Conservation (phyloP, 1,284 basidiomycete genomes). For the Caloboletus inedulis region DNA sequence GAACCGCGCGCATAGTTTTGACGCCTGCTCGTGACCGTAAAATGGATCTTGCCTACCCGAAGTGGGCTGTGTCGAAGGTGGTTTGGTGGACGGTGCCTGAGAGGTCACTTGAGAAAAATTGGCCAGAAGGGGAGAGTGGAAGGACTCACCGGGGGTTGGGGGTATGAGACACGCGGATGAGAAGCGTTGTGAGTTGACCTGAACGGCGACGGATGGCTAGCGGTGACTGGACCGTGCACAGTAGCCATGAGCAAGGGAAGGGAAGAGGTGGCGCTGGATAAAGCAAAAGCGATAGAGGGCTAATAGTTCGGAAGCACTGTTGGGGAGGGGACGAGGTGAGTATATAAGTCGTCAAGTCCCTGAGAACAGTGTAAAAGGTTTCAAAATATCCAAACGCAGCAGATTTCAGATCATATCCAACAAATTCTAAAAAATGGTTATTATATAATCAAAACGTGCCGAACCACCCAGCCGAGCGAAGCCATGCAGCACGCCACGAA, state of each 20-base stretch:
- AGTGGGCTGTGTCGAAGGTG: slow-evolving; percentile 31
- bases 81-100: slow-evolving; percentile 30
- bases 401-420: slow-evolving; percentile 14
- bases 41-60: slow-evolving; percentile 53
- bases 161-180: slow-evolving; percentile 28
- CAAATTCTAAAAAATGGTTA: slow-evolving; percentile 11
- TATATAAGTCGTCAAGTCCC: slow-evolving; percentile 8
- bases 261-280: slow-evolving; percentile 13
- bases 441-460: slow-evolving; percentile 29
- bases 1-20: slow-evolving; percentile 68
- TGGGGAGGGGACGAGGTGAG: slow-evolving; percentile 5
- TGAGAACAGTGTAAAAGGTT: slow-evolving; percentile 24
- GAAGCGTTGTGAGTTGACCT: slow-evolving; percentile 27
- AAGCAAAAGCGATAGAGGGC: slow-evolving; percentile 1
- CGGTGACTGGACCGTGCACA: slow-evolving; percentile 29
- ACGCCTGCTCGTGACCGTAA: slow-evolving; percentile 74
- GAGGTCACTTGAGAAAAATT: not conserved
- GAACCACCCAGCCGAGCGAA: slow-evolving; percentile 23
- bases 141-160: slow-evolving; percentile 28
- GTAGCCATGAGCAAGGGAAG: slow-evolving; percentile 28
- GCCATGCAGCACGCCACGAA: slow-evolving; percentile 15
- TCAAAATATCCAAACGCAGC: slow-evolving; percentile 17
- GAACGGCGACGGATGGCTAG: slow-evolving; percentile 30
- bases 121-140: too few relatives aligned
- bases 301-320: slow-evolving; percentile 19